Evolutionary conservation across 257 asterid species (phyloP).

Genomic region (Salvia rosmarinus): DNA sequence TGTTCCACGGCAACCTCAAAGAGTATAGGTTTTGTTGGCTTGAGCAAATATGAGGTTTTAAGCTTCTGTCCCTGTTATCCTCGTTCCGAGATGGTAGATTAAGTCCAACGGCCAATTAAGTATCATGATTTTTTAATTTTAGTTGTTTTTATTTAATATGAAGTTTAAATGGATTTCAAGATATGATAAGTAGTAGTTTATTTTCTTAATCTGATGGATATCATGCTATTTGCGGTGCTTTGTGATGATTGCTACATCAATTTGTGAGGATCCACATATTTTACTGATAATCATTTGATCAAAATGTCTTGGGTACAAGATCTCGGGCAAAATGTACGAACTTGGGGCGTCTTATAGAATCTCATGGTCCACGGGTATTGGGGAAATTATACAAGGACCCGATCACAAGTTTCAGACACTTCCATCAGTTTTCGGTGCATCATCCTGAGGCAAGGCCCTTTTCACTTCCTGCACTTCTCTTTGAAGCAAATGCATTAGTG

Average conservation of each 20-base stretch:
- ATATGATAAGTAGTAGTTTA: background rate
- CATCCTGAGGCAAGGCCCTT: constrained; percentile 68
- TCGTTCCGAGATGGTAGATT: too few relatives aligned
- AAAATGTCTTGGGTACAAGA: constrained; percentile 43
- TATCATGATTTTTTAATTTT: too few relatives aligned
- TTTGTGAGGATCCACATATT: background rate
- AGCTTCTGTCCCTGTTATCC: too few relatives aligned
- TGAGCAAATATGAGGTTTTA: too few relatives aligned
- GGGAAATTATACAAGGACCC: constrained; percentile 78
- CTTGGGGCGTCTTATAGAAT: constrained; percentile 84
- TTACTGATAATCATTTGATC: constrained; percentile 24
- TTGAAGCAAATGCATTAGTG: constrained; percentile 2
- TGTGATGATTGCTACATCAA: background rate
- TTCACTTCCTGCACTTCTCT: constrained; percentile 20
- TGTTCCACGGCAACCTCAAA: too few relatives aligned
- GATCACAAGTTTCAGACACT: constrained; percentile 62
- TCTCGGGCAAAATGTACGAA: constrained; percentile 60
- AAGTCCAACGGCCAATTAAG: too few relatives aligned
- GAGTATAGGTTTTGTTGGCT: too few relatives aligned
- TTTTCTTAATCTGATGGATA: background rate
- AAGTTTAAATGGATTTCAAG: too few relatives aligned
- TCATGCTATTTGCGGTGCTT: background rate
- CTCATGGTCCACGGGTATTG: constrained; percentile 70
- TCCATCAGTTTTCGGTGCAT: constrained; percentile 78
- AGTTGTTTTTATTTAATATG: too few relatives aligned